Percentiles rank a stretch among this genome's conserved stretches.
Conservation (phyloP, 2,329 filamentous ascomycete genomes). For the Scortechinia acanthostroma region DNA sequence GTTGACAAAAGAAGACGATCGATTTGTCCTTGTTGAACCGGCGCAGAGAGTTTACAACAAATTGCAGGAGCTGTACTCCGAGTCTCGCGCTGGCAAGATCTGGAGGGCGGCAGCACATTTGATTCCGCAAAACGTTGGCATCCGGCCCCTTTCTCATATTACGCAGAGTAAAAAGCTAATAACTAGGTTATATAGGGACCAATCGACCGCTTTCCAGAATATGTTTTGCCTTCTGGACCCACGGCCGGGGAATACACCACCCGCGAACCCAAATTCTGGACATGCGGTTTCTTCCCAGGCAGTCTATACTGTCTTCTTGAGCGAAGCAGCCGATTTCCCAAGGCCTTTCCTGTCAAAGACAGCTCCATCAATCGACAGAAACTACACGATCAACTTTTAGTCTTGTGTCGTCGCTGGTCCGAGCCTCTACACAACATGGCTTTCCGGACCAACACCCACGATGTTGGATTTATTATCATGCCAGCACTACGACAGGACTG, state of each 20-base stretch:
- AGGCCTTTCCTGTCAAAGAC: slow-evolving; percentile 4
- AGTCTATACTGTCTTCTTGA: slow-evolving; percentile 24
- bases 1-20: too few species aligned
- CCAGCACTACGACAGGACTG: slow-evolving; percentile 36
- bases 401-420: slow-evolving; percentile 17
- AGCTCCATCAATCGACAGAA: slow-evolving; percentile 5
- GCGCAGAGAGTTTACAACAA: too few species aligned
- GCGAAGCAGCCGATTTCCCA: slow-evolving; percentile 9
- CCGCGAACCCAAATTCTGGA: slow-evolving; percentile 27
- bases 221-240: slow-evolving; percentile 15
- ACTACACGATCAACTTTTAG: slow-evolving; percentile 11
- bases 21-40: too few species aligned
- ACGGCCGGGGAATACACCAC: slow-evolving; percentile 14
- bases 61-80: too few species aligned
- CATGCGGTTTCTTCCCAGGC: slow-evolving; percentile 31
- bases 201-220: slow-evolving; percentile 22
- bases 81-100: too few species aligned
- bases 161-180: too few species aligned
- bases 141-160: too few species aligned
- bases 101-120: too few species aligned
- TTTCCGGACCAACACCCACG: slow-evolving; percentile 38
- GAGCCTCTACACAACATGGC: slow-evolving; percentile 25
- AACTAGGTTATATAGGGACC: too few species aligned
- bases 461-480: slow-evolving; percentile 43
- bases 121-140: too few species aligned